Conservation (phyloP, 169 alveolate species). For the Eimeria praecox region DNA sequence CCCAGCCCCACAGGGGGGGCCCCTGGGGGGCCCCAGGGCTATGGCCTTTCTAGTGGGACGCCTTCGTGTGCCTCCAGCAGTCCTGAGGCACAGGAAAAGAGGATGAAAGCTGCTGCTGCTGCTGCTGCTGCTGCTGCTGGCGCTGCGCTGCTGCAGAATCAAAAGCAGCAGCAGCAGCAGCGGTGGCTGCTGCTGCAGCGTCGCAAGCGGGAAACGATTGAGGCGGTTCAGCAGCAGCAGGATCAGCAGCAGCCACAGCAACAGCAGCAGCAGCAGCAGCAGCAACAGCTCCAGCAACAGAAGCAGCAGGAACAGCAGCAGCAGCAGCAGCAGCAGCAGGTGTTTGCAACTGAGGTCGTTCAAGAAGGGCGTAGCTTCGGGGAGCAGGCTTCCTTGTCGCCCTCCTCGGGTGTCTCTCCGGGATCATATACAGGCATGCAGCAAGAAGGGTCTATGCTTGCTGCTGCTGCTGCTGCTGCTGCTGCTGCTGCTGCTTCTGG, state of each 20-base stretch:
- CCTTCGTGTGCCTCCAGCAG: conserved; percentile 23
- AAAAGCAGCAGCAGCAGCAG: conserved; percentile 41
- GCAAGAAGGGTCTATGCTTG: background rate
- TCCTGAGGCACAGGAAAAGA: conserved; percentile 8
- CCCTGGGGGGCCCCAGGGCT: background rate
- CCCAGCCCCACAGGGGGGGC: background rate
- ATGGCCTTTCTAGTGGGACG: background rate
- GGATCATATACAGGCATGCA: background rate
- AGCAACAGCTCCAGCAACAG: background rate
- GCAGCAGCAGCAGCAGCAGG: conserved; percentile 23
- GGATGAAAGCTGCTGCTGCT: conserved; percentile 51
- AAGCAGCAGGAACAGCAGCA: conserved; percentile 44
- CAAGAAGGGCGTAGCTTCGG: too few relatives aligned
- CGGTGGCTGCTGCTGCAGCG: conserved; percentile 40
- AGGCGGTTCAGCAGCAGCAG: background rate
- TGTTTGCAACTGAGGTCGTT: background rate
- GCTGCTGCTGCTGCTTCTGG: background rate
- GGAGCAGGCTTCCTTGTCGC: background rate
- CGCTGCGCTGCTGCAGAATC: conserved; percentile 22
- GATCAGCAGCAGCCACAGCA: background rate
- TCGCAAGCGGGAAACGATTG: background rate
- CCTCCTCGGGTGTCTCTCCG: background rate
- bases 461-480: background rate
- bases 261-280: conserved; percentile 30
- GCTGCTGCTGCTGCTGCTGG: conserved; percentile 55